phyloP scores from a whole-genome alignment of 768 basidiomycete species.

The Vararia minispora region DNA sequence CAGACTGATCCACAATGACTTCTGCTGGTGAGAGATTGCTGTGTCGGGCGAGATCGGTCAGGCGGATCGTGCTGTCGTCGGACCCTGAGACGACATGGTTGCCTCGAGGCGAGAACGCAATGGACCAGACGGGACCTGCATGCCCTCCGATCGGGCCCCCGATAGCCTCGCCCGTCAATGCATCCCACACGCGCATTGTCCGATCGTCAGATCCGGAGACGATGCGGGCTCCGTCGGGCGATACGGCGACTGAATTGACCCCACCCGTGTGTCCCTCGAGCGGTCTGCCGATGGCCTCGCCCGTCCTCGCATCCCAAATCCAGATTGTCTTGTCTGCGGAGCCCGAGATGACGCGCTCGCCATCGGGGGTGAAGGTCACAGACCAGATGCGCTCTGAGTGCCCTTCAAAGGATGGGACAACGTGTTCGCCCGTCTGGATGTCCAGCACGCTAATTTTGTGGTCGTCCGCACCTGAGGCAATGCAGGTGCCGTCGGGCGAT shows the following conservation, averaged over 20 bases:
- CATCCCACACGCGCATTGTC: conserved; percentile 40
- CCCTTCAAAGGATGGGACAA: conserved; percentile 25
- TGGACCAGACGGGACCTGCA: conserved; percentile 38
- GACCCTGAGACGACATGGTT: conserved; percentile 2
- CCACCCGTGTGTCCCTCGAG: background rate
- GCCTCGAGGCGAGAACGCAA: conserved; percentile 31
- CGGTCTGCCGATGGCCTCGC: background rate
- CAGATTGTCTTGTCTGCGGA: conserved; percentile 6
- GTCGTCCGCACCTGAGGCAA: too few relatives aligned
- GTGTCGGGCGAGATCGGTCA: too few relatives aligned
- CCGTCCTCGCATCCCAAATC: conserved; percentile 5
- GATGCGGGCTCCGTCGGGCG: conserved; percentile 10
- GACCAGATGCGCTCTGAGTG: conserved; percentile 4
- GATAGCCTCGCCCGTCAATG: conserved; percentile 17
- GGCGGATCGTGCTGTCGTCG: conserved; percentile 5
- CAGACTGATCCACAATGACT: too few relatives aligned
- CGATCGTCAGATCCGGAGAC: conserved; percentile 28
- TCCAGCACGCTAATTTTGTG: too few relatives aligned
- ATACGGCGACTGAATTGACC: background rate
- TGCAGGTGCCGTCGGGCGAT: too few relatives aligned
- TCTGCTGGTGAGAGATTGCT: too few relatives aligned
- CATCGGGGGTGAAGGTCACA: background rate
- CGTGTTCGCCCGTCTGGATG: too few relatives aligned
- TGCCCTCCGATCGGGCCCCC: conserved; percentile 32
- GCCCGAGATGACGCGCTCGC: conserved; percentile 3